Percentiles rank a stretch among this genome's conserved stretches.
Evolutionary conservation across 768 basidiomycete species (phyloP).

Genomic region (Lactarius vividus): DNA sequence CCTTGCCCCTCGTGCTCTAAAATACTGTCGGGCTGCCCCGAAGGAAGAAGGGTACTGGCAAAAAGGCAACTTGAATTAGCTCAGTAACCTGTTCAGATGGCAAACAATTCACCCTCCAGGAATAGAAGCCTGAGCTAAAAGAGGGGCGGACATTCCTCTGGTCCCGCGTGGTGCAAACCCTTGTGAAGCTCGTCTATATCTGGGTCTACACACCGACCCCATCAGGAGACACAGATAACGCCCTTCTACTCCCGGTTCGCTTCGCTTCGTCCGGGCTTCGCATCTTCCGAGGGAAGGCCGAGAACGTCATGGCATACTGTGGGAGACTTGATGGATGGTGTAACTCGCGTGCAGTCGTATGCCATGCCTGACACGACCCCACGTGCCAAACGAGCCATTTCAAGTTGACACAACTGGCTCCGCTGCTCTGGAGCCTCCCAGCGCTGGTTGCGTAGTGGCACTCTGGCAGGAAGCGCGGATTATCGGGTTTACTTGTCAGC

Average conservation of each 20-base stretch:
- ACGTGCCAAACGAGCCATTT: background rate
- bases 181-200: background rate
- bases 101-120: background rate
- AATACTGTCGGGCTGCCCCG: background rate
- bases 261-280: background rate
- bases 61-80: background rate
- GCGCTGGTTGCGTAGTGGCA: background rate
- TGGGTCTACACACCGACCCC: background rate
- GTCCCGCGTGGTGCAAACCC: background rate
- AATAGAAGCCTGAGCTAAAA: background rate
- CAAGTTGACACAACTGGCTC: background rate
- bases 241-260: background rate
- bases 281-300: background rate
- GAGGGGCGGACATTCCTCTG: background rate
- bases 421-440: background rate
- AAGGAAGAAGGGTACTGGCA: background rate
- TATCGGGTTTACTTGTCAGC: background rate
- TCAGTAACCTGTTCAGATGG: background rate
- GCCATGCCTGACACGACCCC: background rate
- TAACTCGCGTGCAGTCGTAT: background rate
- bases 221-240: background rate
- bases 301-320: background rate
- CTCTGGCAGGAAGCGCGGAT: background rate
- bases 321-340: background rate
- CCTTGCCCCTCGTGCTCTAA: background rate